Evolutionary conservation across 2,329 filamentous ascomycete species (phyloP), one percentile per base, ranked within the genome.

Genomic region (Samsoniella hepiali): DNA sequence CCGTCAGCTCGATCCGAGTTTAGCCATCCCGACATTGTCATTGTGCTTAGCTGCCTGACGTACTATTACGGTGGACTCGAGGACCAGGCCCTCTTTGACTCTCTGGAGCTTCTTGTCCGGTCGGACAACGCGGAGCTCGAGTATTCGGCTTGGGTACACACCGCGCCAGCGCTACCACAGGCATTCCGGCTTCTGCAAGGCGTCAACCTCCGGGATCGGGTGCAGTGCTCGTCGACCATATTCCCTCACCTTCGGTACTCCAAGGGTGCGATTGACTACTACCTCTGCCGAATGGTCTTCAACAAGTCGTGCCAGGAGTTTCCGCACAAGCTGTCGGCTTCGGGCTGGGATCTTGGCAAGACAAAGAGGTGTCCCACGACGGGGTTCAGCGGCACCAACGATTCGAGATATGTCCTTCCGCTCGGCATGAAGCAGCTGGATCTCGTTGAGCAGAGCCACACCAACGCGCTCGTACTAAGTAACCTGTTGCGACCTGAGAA

Each of bases 321-420:
- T 55, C 81, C 83, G 0, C 62, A 79, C 11, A 91, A 90, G 65
- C 73, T 91, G 0, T 86, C 84, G 0, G 80, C 85, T 0, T 91
- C 87, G 0, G 88, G 87, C 0, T 91, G 88, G 88, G 87, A 91
- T 65, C 74, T 91, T 27, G 84, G 76, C 0, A 70, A 75, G 47
- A 57, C 54, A 3, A 87, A 82, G 62, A 8, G 29, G 0, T 74
- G 84, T n/a, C 77, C 81, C 0, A 86, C 81, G 0, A 87, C 85
- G 0, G 89, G 89, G 0, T 92, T 92, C 68, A 90, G 86, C 61
- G 88, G 89, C 0, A 92, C 89, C 0, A 88, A 86, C 36, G 88
- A 91, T 67, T 85, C 83, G 0, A 73, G 79, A 13, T 75, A 79
- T 22, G 69, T 87, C 0, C 75, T 91, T 0, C 88, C 88, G 0